Conservation (phyloP, 352 stramenopile genomes). For the Phytophthora sp. region DNA sequence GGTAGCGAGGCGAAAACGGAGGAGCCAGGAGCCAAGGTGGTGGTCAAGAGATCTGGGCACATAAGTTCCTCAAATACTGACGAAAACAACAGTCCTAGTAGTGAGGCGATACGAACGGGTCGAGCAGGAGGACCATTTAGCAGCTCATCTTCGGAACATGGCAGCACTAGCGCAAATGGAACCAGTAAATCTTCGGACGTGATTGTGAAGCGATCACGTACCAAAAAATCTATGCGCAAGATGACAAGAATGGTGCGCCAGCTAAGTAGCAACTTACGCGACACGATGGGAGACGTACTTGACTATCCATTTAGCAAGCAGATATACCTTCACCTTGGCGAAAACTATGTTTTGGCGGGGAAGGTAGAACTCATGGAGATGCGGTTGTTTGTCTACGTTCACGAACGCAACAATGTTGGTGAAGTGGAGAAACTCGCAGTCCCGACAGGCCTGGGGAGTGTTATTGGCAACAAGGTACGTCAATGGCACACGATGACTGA, state of each 20-base stretch:
- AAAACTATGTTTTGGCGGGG: constrained; percentile 59
- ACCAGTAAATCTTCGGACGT: constrained; percentile 41
- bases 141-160: constrained; percentile 14
- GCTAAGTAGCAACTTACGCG: constrained; percentile 69
- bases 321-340: constrained; percentile 64
- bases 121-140: constrained; percentile 2
- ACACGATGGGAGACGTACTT: constrained; percentile 57
- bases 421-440: constrained; percentile 75
- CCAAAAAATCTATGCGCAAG: constrained; percentile 76
- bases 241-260: constrained; percentile 67
- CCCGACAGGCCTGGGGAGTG: constrained; percentile 76
- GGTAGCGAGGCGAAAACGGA: constrained; percentile 12
- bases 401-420: constrained; percentile 59
- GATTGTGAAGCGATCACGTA: constrained; percentile 65
- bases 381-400: constrained; percentile 77
- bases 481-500: no score
- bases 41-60: constrained; percentile 7
- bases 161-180: neutral
- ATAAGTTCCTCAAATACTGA: constrained; percentile 15
- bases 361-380: constrained; percentile 88
- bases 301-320: constrained; percentile 78
- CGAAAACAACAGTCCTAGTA: constrained; percentile 14
- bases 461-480: constrained; percentile 85
- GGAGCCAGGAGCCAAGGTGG: constrained; percentile 1
- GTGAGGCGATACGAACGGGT: constrained; percentile 10